Percentiles rank a stretch among this genome's conserved stretches.
These are phyloP conservation scores for Saccharomyces hybrid DNA, from an alignment of 1,139 yeast species.

Conservation along the genomic window DNA sequence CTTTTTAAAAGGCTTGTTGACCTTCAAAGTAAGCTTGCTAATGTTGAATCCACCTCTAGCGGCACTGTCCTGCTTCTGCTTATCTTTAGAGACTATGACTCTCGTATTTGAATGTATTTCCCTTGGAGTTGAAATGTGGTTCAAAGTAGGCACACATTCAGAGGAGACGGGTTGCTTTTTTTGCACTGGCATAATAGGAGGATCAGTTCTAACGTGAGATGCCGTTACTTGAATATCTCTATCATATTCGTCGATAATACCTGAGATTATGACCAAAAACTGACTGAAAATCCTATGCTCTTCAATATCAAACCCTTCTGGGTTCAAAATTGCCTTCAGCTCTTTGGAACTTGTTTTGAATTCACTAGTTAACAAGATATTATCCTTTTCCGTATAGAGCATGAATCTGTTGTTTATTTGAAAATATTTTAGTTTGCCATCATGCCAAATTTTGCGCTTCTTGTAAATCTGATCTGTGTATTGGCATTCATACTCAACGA, in stretches of 20 bases:
- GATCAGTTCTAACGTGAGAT: background rate
- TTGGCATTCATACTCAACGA: slow-evolving; percentile 27
- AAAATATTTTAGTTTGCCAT: slow-evolving; percentile 25
- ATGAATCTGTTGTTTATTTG: slow-evolving; percentile 20
- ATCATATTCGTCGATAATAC: slow-evolving; percentile 16
- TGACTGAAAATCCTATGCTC: slow-evolving; percentile 27
- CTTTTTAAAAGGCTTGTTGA: slow-evolving; percentile 25
- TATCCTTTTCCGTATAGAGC: slow-evolving; percentile 21
- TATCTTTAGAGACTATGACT: background rate
- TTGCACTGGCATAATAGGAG: background rate
- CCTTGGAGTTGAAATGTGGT: background rate
- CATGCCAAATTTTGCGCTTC: slow-evolving; percentile 32
- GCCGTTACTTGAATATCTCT: slow-evolving; percentile 13
- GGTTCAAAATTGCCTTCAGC: slow-evolving; percentile 15
- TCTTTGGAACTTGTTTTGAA: slow-evolving; percentile 22
- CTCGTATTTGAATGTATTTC: background rate
- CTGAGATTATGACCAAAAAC: slow-evolving; percentile 21
- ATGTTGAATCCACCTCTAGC: background rate
- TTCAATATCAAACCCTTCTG: slow-evolving; percentile 16
- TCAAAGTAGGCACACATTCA: background rate
- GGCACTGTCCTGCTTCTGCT: background rate
- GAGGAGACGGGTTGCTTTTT: background rate
- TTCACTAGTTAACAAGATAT: slow-evolving; percentile 18
- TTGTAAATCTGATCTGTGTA: slow-evolving; percentile 28
- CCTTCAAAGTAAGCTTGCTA: slow-evolving; percentile 10